Percentiles rank a stretch among this genome's conserved stretches.
Conservation (phyloP, 305 asterid species). For the Stenogyne calaminthoides region DNA sequence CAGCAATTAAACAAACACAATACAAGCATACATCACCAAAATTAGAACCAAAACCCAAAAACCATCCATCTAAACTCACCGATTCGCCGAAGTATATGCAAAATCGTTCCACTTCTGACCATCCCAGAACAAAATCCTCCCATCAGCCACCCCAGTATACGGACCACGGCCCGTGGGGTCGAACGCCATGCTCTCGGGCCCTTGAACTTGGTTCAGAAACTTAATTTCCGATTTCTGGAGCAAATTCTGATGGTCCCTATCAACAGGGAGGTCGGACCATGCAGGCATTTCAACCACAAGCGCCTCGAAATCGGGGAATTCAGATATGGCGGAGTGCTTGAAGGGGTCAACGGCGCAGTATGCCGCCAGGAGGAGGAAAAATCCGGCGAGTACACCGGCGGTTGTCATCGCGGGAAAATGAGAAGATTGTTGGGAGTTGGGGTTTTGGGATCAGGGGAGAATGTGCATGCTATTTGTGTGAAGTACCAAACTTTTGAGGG, state of each 20-base stretch:
- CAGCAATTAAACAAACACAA: background rate
- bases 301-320: conserved; percentile 68
- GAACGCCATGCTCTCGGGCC: conserved; percentile 87
- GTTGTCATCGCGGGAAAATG: conserved; percentile 40
- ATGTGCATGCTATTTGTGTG: background rate
- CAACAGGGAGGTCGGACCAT: conserved; percentile 66
- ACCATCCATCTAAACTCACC: conserved; percentile 42
- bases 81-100: conserved; percentile 84
- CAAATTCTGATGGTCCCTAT: conserved; percentile 56
- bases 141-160: conserved; percentile 89
- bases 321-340: conserved; percentile 62
- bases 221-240: conserved; percentile 82
- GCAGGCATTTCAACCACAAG: conserved; percentile 66
- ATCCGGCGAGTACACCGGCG: conserved; percentile 45
- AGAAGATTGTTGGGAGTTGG: background rate
- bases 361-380: conserved; percentile 58
- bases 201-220: conserved; percentile 76
- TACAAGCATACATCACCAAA: background rate
- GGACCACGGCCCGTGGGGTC: conserved; percentile 94
- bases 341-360: conserved; percentile 94
- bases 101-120: conserved; percentile 79
- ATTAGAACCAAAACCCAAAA: too few relatives aligned
- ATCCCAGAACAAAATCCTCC: conserved; percentile 84
- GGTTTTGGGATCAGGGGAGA: background rate
- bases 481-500: conserved; percentile 10